A percentile compares a stretch with the other conserved stretches of the same genome.
phyloP scores from a whole-genome alignment of 257 asterid genomes.

The Nicotiana obtusifolia region DNA sequence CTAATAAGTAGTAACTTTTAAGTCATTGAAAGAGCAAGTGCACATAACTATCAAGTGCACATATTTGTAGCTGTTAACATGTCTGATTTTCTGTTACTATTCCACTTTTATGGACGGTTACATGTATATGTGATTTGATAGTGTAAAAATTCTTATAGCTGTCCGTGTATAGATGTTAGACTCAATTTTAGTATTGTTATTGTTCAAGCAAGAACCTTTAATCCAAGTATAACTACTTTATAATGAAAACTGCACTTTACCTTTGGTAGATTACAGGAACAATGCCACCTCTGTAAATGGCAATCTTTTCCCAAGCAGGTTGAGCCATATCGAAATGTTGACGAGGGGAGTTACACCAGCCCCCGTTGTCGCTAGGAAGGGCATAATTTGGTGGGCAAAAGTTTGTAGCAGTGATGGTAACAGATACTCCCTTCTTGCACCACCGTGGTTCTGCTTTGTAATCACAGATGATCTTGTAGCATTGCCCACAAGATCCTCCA shows the following conservation, averaged over 20 bases:
- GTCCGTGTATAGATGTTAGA: no score
- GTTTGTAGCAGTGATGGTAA: conserved; percentile 36
- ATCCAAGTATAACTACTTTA: no score
- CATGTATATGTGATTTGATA: no score
- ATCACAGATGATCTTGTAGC: conserved; percentile 36
- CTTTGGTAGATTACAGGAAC: conserved; percentile 36
- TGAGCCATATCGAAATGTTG: conserved; percentile 45
- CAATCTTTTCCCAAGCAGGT: conserved; percentile 39
- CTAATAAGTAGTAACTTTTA: no score
- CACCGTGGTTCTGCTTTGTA: conserved; percentile 15
- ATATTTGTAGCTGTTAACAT: no score
- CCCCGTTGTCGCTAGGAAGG: conserved; percentile 35
- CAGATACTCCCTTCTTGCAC: conserved; percentile 29
- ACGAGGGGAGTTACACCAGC: conserved; percentile 44
- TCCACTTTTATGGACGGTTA: no score
- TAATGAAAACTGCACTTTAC: not conserved
- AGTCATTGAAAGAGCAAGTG: no score
- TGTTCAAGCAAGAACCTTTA: no score
- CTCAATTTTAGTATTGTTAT: no score
- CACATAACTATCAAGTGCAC: no score
- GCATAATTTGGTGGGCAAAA: conserved; percentile 37
- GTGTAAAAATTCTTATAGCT: no score
- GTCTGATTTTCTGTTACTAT: no score
- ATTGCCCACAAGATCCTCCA: conserved; percentile 39
- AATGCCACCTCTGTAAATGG: conserved; percentile 34